phyloP scores from a whole-genome alignment of 1,139 yeast genomes.

The Barnettozyma hawaiiensis region DNA sequence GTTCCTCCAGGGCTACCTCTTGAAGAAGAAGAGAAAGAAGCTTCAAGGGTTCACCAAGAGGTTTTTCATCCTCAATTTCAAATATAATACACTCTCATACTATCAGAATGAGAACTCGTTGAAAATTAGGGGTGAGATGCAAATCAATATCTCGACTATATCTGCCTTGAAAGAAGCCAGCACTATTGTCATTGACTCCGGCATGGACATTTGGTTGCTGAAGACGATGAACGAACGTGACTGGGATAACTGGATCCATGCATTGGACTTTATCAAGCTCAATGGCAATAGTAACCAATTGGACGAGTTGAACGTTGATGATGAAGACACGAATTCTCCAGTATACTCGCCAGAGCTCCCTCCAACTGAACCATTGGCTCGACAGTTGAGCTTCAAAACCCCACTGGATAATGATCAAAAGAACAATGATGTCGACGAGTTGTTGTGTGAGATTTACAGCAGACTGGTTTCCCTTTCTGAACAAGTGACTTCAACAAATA shows the following conservation, averaged over 20 bases:
- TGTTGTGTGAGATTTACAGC: slow-evolving; percentile 1
- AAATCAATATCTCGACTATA: slow-evolving; percentile 71
- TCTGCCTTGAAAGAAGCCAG: slow-evolving; percentile 67
- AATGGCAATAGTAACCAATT: slow-evolving; percentile 5
- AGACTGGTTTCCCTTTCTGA: not conserved
- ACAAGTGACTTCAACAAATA: not conserved
- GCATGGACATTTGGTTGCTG: slow-evolving; percentile 91
- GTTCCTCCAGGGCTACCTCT: slow-evolving; percentile 64
- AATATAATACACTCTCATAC: slow-evolving; percentile 78
- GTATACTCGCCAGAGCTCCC: slow-evolving; percentile 4
- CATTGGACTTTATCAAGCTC: slow-evolving; percentile 38
- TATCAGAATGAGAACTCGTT: slow-evolving; percentile 65
- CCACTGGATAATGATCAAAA: not conserved
- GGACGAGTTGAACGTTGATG: slow-evolving; percentile 1
- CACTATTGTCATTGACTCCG: slow-evolving; percentile 83
- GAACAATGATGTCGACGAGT: slow-evolving; percentile 1
- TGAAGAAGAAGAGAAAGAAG: slow-evolving; percentile 75
- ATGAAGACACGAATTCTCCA: slow-evolving; percentile 3
- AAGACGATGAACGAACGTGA: slow-evolving; percentile 61
- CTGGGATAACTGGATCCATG: slow-evolving; percentile 79
- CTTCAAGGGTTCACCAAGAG: slow-evolving; percentile 85
- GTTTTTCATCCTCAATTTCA: slow-evolving; percentile 75
- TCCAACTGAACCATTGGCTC: slow-evolving; percentile 5
- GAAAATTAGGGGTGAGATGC: slow-evolving; percentile 87
- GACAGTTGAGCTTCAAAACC: not conserved